Conservation (phyloP, 306 rosid genomes). For the Delonix regia region DNA sequence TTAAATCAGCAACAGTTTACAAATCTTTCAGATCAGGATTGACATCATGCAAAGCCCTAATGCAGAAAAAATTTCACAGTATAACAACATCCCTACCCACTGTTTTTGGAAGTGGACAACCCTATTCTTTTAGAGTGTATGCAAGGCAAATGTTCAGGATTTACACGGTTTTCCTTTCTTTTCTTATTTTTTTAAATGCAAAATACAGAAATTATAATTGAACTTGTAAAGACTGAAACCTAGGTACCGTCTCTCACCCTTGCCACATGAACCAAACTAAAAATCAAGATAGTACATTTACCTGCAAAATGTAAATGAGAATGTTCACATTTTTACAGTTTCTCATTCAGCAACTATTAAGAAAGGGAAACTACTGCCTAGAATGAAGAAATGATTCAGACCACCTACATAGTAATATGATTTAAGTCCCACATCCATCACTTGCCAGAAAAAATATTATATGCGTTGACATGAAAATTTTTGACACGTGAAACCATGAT, state of each 20-base stretch:
- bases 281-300: not conserved
- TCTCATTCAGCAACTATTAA: not conserved
- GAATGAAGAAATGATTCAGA: not conserved
- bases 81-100: not conserved
- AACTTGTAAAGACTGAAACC: not conserved
- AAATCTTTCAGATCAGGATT: not conserved
- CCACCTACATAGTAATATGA: not conserved
- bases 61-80: not conserved
- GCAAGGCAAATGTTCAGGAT: not conserved
- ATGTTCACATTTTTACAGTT: not conserved
- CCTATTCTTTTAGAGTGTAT: not conserved
- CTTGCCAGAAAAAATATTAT: no score
- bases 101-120: not conserved
- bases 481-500: no score
- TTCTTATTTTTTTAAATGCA: not conserved
- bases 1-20: not conserved
- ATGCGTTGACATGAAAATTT: no score
- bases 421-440: no score
- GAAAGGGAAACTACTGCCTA: not conserved
- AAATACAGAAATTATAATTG: not conserved
- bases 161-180: conserved; percentile 10
- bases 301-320: not conserved
- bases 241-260: not conserved
- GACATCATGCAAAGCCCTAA: not conserved
- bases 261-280: not conserved